phyloP scores from a whole-genome alignment of 2,329 filamentous ascomycete species.

The Parastagonospora nodorum region DNA sequence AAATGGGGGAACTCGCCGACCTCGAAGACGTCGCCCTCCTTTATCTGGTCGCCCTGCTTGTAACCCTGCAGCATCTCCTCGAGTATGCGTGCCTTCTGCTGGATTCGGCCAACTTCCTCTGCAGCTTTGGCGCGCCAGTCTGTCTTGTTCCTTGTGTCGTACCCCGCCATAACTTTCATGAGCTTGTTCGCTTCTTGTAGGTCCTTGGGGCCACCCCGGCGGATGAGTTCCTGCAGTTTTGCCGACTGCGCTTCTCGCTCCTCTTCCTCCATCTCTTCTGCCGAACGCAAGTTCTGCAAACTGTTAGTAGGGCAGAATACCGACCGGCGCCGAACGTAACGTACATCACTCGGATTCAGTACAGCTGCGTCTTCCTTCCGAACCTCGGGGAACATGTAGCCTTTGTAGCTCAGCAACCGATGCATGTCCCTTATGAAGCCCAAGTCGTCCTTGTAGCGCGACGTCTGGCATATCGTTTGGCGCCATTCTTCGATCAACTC shows the following conservation, averaged over 20 bases:
- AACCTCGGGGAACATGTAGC: slow-evolving; percentile 93
- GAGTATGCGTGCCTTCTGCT: slow-evolving; percentile 89
- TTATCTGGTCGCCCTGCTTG: slow-evolving; percentile 78
- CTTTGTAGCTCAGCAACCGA: slow-evolving; percentile 91
- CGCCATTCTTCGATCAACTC: slow-evolving; percentile 99
- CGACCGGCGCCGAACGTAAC: slow-evolving; percentile 44
- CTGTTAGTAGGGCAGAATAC: slow-evolving; percentile 19
- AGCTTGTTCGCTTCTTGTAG: slow-evolving; percentile 94
- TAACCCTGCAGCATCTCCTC: slow-evolving; percentile 92
- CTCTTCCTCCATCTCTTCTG: slow-evolving; percentile 98
- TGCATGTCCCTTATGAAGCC: slow-evolving; percentile 99
- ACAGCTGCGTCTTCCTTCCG: slow-evolving; percentile 93
- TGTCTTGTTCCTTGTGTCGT: slow-evolving; percentile 92
- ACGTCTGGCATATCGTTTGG: slow-evolving; percentile 97
- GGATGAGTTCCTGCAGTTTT: slow-evolving; percentile 96
- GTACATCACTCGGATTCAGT: slow-evolving; percentile 92
- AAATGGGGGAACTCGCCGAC: slow-evolving; percentile 47
- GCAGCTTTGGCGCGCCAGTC: slow-evolving; percentile 98
- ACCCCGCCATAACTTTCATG: slow-evolving; percentile 99
- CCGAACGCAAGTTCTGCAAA: slow-evolving; percentile 84
- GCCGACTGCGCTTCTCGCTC: slow-evolving; percentile 93
- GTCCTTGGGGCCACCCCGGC: slow-evolving; percentile 87
- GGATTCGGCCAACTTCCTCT: slow-evolving; percentile 91
- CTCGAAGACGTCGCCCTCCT: slow-evolving; percentile 71
- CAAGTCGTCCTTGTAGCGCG: slow-evolving; percentile 94